Evolutionary conservation across 257 asterid genomes (phyloP).

Genomic region (Solanum sitiens): DNA sequence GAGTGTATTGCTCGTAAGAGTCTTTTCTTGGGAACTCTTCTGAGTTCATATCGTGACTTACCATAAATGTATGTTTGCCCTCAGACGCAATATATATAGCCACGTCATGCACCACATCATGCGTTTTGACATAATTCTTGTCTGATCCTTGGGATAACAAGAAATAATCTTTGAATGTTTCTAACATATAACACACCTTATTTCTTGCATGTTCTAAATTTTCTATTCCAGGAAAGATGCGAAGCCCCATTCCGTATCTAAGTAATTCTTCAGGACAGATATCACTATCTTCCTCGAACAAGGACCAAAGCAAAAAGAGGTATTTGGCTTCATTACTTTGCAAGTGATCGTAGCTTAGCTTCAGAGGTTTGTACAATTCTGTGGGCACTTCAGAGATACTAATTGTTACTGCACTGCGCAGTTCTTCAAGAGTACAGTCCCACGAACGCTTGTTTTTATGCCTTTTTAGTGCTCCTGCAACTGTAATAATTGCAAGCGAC

Average conservation of each 20-base stretch:
- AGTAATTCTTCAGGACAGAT: background rate
- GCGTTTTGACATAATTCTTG: background rate
- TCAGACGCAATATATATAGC: background rate
- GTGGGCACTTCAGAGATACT: background rate
- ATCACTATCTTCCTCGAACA: background rate
- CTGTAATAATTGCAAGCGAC: conserved; percentile 1
- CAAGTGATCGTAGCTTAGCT: conserved; percentile 2
- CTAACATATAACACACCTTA: background rate
- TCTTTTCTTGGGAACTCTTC: too few relatives aligned
- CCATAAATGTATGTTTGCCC: background rate
- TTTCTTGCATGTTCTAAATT: too few relatives aligned
- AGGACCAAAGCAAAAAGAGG: conserved; percentile 4
- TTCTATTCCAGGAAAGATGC: background rate
- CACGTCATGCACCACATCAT: conserved; percentile 1
- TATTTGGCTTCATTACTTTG: background rate
- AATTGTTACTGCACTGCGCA: background rate
- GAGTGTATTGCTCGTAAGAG: background rate
- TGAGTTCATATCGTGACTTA: background rate
- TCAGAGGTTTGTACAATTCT: background rate
- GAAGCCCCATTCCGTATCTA: background rate
- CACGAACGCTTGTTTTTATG: background rate
- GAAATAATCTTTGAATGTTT: background rate
- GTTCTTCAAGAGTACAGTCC: background rate
- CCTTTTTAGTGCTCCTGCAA: background rate
- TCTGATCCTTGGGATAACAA: background rate